Percentiles rank a stretch among this genome's conserved stretches.
Conservation (phyloP, 129 eudicot species). For the Flaveria trinervia region DNA sequence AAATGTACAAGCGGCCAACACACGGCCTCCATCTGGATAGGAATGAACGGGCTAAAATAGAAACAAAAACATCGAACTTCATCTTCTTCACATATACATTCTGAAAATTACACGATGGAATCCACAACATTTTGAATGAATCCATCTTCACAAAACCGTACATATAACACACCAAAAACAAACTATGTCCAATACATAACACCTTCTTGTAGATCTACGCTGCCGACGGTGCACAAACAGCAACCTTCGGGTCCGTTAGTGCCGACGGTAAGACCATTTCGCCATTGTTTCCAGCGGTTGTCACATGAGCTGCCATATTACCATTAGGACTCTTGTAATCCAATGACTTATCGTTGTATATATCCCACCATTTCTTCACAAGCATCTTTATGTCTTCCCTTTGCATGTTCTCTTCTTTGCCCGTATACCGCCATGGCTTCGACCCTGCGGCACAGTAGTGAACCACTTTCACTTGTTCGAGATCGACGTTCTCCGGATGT, state of each 20-base stretch:
- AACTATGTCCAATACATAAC: not conserved
- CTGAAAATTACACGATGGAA: conserved; percentile 6
- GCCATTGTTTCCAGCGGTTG: not conserved
- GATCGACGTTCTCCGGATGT: conserved; percentile 75
- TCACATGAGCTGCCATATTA: not conserved
- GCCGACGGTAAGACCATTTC: conserved; percentile 40
- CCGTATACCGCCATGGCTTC: conserved; percentile 85
- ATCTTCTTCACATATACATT: not conserved
- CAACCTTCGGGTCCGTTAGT: conserved; percentile 28
- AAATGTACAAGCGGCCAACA: too few relatives aligned
- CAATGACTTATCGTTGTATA: conserved; percentile 60
- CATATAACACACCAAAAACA: conserved; percentile 13
- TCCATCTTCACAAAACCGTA: conserved; percentile 9
- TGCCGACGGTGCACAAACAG: conserved; percentile 69
- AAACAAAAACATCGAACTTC: conserved; percentile 2
- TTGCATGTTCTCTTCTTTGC: conserved; percentile 84
- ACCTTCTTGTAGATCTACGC: conserved; percentile 34
- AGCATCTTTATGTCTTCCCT: conserved; percentile 82
- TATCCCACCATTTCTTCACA: conserved; percentile 85
- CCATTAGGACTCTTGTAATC: conserved; percentile 35
- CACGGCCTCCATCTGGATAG: too few relatives aligned
- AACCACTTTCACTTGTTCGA: conserved; percentile 65
- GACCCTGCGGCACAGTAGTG: conserved; percentile 93
- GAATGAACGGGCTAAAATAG: too few relatives aligned
- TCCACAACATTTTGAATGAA: not conserved